Conservation (phyloP, 2,329 filamentous ascomycete genomes). For the Colletotrichum falcatum region DNA sequence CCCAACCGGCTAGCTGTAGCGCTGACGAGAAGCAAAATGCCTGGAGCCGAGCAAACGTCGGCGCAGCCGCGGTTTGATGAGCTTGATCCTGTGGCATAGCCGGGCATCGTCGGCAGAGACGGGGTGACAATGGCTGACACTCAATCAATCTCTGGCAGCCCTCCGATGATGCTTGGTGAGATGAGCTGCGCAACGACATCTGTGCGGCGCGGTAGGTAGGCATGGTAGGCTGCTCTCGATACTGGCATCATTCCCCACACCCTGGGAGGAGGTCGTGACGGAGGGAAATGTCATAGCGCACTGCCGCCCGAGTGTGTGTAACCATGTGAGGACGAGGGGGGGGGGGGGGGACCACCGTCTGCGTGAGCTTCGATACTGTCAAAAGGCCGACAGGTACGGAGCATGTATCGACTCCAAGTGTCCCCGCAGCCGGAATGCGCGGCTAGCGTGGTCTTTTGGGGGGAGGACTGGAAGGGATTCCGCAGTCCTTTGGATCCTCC, state of each 20-base stretch:
- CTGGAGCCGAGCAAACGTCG: not conserved
- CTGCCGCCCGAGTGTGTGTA: not conserved
- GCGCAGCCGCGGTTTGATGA: not conserved
- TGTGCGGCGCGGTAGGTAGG: not conserved
- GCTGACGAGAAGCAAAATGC: not conserved
- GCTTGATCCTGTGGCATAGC: not conserved
- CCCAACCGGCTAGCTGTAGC: not conserved
- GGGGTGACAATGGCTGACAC: not conserved
- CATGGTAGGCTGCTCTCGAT: not conserved
- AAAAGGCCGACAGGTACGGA: not conserved
- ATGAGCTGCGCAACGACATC: not conserved
- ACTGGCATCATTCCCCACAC: not conserved
- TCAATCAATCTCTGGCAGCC: too few species aligned
- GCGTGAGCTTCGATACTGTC: not conserved
- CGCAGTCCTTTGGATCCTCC: not conserved
- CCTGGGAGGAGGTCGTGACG: not conserved
- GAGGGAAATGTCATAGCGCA: conserved; percentile 5
- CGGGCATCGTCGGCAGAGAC: not conserved
- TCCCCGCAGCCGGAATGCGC: not conserved
- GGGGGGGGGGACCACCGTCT: too few species aligned
- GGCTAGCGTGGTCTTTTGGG: not conserved
- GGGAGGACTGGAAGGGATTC: not conserved
- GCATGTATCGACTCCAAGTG: too few species aligned
- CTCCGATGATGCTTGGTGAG: not conserved
- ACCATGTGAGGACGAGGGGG: too few species aligned